phyloP scores from a whole-genome alignment of 768 basidiomycete species.

The Cantharellus cinnabarinus region DNA sequence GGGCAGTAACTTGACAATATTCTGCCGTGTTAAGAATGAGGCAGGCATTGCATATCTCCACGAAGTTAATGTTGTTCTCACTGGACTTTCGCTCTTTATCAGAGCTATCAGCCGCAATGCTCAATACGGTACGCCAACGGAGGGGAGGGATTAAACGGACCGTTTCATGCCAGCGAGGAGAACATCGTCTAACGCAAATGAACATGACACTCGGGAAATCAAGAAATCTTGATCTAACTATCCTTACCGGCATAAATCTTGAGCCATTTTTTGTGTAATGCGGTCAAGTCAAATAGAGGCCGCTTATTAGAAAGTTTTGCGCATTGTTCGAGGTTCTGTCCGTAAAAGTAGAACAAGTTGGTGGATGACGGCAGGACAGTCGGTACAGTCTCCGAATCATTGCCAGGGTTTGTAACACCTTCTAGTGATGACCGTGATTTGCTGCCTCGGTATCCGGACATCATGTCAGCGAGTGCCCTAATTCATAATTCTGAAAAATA shows the following conservation, averaged over 20 bases:
- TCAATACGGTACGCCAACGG: no score
- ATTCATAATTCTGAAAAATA: not conserved
- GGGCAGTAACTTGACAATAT: conserved; percentile 82
- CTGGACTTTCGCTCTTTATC: conserved; percentile 36
- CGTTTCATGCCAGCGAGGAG: conserved; percentile 52
- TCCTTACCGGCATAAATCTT: conserved; percentile 72
- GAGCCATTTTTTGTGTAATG: conserved; percentile 84
- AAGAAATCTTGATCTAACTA: conserved; percentile 1
- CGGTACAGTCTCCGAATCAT: conserved; percentile 23
- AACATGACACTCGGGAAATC: conserved; percentile 1
- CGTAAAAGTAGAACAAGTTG: conserved; percentile 94
- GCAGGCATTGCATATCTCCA: conserved; percentile 63
- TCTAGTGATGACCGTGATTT: conserved; percentile 54
- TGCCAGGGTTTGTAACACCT: conserved; percentile 21
- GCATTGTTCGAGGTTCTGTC: conserved; percentile 85
- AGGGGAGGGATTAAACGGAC: conserved; percentile 19
- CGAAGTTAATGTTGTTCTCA: conserved; percentile 58
- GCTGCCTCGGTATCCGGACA: conserved; percentile 51
- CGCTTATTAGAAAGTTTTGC: conserved; percentile 73
- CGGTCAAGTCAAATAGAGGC: conserved; percentile 61
- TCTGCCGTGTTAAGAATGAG: conserved; percentile 93
- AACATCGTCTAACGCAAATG: conserved; percentile 53
- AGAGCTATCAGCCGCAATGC: not conserved
- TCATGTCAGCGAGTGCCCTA: conserved; percentile 79
- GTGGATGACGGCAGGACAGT: conserved; percentile 81